A percentile compares a stretch with the other conserved stretches of the same genome.
These are phyloP conservation scores for Exserohilum rostratum DNA, from an alignment of 2,329 filamentous ascomycete species.

Conservation along the genomic window DNA sequence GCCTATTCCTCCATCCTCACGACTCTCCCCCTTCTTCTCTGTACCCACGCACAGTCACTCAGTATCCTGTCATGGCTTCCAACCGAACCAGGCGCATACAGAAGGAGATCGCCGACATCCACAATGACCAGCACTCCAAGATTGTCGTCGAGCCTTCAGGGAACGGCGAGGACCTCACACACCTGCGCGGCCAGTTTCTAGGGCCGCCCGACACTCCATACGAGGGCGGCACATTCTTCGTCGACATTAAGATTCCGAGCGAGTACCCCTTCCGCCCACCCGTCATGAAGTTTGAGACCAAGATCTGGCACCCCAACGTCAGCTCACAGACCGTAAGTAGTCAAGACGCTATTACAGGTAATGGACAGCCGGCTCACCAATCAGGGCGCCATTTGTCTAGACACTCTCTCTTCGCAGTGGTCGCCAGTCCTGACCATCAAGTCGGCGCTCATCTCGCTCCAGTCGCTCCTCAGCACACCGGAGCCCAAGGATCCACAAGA, in stretches of 20 bases:
- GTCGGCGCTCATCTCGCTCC: conserved; percentile 88
- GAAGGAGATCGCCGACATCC: conserved; percentile 79
- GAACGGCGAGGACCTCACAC: conserved; percentile 73
- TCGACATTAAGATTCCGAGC: conserved; percentile 86
- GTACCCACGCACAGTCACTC: conserved; percentile 2
- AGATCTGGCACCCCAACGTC: conserved; percentile 97
- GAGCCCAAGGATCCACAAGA: conserved; percentile 98
- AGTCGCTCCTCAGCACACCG: conserved; percentile 88
- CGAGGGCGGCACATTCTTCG: conserved; percentile 78
- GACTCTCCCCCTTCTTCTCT: conserved; percentile 2
- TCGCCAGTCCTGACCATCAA: conserved; percentile 97
- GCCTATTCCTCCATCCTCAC: conserved; percentile 6
- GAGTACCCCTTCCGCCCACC: conserved; percentile 95
- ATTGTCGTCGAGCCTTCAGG: conserved; percentile 71
- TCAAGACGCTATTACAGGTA: not conserved
- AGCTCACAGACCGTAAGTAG: conserved; percentile 83
- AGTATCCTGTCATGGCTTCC: conserved; percentile 56
- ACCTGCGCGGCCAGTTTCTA: conserved; percentile 80
- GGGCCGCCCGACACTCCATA: conserved; percentile 94
- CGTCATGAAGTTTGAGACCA: conserved; percentile 87
- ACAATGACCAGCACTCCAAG: conserved; percentile 75
- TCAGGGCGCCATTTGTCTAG: conserved; percentile 94
- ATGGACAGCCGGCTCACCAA: conserved; percentile 26
- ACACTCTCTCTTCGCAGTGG: conserved; percentile 89
- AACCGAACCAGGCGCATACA: conserved; percentile 67